Conservation (phyloP, 2,329 filamentous ascomycete species). For the Pestalotiopsis sp. region DNA sequence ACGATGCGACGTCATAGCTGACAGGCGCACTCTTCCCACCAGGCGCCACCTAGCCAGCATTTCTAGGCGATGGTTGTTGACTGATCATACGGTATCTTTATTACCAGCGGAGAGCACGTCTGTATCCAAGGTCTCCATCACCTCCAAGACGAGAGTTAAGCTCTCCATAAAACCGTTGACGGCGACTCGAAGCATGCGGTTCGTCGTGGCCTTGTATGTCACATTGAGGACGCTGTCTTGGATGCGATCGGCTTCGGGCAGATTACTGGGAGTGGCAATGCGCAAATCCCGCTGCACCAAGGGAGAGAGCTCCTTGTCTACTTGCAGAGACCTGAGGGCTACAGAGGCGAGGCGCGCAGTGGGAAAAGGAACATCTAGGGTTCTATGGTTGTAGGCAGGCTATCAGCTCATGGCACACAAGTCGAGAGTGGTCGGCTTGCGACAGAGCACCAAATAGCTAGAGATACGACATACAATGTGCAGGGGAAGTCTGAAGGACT, state of each 20-base stretch:
- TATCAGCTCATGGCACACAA: slow-evolving; percentile 18
- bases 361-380: slow-evolving; percentile 80
- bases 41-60: not conserved
- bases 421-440: not conserved
- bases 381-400: slow-evolving; percentile 46
- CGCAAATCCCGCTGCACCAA: slow-evolving; percentile 75
- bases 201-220: slow-evolving; percentile 85
- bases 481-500: slow-evolving; percentile 60
- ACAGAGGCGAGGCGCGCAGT: slow-evolving; percentile 75
- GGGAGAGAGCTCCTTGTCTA: slow-evolving; percentile 88
- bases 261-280: slow-evolving; percentile 42
- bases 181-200: slow-evolving; percentile 93
- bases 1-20: not conserved
- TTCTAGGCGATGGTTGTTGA: not conserved
- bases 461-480: slow-evolving; percentile 55
- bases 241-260: slow-evolving; percentile 22
- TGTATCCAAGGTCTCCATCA: slow-evolving; percentile 88
- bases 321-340: slow-evolving; percentile 74
- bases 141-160: slow-evolving; percentile 78
- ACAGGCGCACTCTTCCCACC: not conserved
- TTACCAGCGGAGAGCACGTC: slow-evolving; percentile 65
- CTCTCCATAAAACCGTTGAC: slow-evolving; percentile 98
- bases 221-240: slow-evolving; percentile 62
- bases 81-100: not conserved
- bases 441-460: slow-evolving; percentile 21